Evolutionary conservation across 106 monocot genomes (phyloP), one percentile per base, ranked within the genome.

Genomic region (Dioscorea alata): DNA sequence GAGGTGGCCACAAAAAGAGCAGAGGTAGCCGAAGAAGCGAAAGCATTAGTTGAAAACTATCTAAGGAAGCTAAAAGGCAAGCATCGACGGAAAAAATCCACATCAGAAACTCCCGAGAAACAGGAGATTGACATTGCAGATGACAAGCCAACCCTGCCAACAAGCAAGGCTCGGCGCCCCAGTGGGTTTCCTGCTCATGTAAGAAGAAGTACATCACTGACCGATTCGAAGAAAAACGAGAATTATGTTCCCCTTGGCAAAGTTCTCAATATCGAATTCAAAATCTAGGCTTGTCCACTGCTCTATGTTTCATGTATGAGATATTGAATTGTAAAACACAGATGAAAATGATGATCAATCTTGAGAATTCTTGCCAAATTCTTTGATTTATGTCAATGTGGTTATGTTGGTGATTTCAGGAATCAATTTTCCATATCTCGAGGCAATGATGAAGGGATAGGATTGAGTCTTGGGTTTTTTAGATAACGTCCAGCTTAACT

Each of bases 21-120:
- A 10, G 69, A 73, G 53, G 23, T 69, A 50, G 76, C 82, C 0
- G 82, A 82, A 69, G 77, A 73, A 22, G 82, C 77, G 34, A 77
- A 77, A 48, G 17, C 25, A 4, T 73, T 64, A 4, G 20, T 82
- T 10, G 77, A 82, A 42, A 68, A 69, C 10, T 77, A 77, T 33
- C 58, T 77, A 14, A 76, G 73, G 51, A 69, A 60, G 50, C 73
- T 58, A 77, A 82, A 62, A 50, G 49, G 50, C 13, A 15, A 59
- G 69, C 63, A 73, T 34, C 23, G 49, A 16, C 49, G 56, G 59
- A 76, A 59, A 50, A 73, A 63, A 50, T 25, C 61, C 54, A 25
- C 52, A 23, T 61, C 75, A 23, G 76, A 63, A 33, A 15, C 31
- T n/a, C 32, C 22, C 8, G 6, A 61, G 16, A 48, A 63, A 28